phyloP scores from a whole-genome alignment of 140 eudicot species.

The Flaveria floridana region DNA sequence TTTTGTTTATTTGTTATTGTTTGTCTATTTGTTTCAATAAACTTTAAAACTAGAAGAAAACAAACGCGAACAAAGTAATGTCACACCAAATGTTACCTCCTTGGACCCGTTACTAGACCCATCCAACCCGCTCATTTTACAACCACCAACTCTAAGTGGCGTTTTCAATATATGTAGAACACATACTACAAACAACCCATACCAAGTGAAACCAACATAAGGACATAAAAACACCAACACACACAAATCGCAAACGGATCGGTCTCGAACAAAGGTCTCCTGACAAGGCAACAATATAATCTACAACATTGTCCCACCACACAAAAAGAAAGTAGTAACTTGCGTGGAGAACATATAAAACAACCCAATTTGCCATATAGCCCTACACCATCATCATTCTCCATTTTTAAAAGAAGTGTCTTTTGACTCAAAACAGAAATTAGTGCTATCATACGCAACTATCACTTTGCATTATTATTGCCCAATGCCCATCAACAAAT shows the following conservation, averaged over 20 bases:
- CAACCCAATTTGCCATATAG: conserved; percentile 17
- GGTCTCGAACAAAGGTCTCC: conserved; percentile 27
- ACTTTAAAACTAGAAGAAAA: not conserved
- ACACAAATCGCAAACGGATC: not conserved
- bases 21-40: no score
- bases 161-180: not conserved
- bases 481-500: conserved; percentile 28
- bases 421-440: conserved; percentile 27
- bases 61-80: not conserved
- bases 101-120: not conserved
- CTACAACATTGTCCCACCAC: conserved; percentile 29
- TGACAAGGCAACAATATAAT: conserved; percentile 30
- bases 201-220: not conserved
- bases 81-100: not conserved
- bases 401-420: conserved; percentile 32
- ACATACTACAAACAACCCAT: not conserved
- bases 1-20: not conserved
- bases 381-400: conserved; percentile 20
- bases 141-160: not conserved
- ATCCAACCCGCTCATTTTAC: not conserved
- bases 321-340: conserved; percentile 21
- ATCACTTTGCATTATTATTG: conserved; percentile 37
- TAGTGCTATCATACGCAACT: conserved; percentile 42
- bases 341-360: conserved; percentile 34
- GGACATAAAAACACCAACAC: not conserved